Percentiles rank a stretch among this genome's conserved stretches.
Evolutionary conservation across 2,329 filamentous ascomycete genomes (phyloP).

Genomic region (Talaromyces sp.): DNA sequence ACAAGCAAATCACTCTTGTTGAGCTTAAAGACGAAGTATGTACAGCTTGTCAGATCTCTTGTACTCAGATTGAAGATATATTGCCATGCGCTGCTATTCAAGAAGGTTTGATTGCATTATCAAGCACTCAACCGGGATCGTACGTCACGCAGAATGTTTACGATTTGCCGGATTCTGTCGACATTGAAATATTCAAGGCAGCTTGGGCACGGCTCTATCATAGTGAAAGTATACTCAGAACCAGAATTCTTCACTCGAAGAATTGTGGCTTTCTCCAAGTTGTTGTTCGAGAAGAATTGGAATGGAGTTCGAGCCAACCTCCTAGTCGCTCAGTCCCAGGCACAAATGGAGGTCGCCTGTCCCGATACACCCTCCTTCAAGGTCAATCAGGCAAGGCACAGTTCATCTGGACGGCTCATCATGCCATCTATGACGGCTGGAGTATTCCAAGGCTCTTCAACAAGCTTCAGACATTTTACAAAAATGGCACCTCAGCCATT

Average conservation of each 20-base stretch:
- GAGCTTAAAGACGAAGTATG: conserved; percentile 21
- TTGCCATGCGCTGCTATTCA: conserved; percentile 44
- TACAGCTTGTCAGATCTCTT: conserved; percentile 20
- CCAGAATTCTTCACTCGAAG: conserved; percentile 33
- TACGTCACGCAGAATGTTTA: conserved; percentile 41
- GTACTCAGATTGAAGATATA: conserved; percentile 34
- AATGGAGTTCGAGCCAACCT: conserved; percentile 21
- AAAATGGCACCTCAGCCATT: neutral
- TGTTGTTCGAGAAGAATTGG: conserved; percentile 24
- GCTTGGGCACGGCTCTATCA: conserved; percentile 38
- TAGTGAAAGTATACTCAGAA: conserved; percentile 40
- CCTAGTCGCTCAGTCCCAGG: conserved; percentile 13
- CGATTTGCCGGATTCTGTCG: conserved; percentile 27
- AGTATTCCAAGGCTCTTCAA: conserved; percentile 23
- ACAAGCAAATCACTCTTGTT: neutral
- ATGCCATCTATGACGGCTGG: conserved; percentile 44
- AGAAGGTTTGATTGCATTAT: conserved; percentile 41
- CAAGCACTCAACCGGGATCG: conserved; percentile 35
- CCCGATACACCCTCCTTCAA: conserved; percentile 17
- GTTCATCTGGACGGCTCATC: conserved; percentile 42
- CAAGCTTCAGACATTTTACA: conserved; percentile 20
- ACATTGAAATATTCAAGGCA: conserved; percentile 35
- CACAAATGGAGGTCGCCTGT: conserved; percentile 18
- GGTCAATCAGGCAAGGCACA: conserved; percentile 18
- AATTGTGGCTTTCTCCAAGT: conserved; percentile 28